Base-by-base conservation (phyloP, 495 filamentous ascomycete species). In the Podospora australis region DNA sequence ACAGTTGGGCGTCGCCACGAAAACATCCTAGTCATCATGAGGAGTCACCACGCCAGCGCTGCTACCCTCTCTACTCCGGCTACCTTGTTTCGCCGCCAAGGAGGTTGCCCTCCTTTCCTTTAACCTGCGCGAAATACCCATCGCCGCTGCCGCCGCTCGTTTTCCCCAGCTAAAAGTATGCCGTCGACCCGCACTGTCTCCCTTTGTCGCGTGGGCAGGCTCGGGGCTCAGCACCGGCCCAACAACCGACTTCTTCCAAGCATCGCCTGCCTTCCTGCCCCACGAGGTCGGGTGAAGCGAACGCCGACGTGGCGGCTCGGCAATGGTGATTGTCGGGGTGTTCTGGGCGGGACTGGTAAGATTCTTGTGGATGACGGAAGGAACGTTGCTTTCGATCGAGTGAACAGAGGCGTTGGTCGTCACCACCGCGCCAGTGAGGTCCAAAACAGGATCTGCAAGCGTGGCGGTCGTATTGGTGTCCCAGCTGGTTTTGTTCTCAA, bases 1-100 rank as follows among this genome's bases (percentile, higher is more conserved):
- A 48, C 60, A 65, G 11, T 60, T 51, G 10, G 55, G 64, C 38
- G 50, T 56, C 30, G 50, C 55, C 26, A 61, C 55, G 19, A 55
- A 30, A 9, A 54, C 47, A 22, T 50, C 46, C 50, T 41, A 50
- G 34, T 50, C 54, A 29, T 29, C 11, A 29, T 29, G 11, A 17
- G 13, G 42, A 35, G 19, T 14, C 23, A 17, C 23, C 16, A 45
- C 1, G 17, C 21, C 32, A 6, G 7, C 46, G 1, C 3, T 4
- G 14, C 11, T 19, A 3, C 16, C 21, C 3, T 20, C 23, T 1
- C 11, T 10, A 13, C 13, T n/a, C 26, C 28, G 6, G 4, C 34
- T 8, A 14, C 26, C 8, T 32, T 21, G 22, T 5, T 16, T 26
- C 4, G 40, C 23, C n/a, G 40, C 13, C 30, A 40, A 32, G 47